Conservation (phyloP, 306 rosid genomes). For the Acacia acuminata region DNA sequence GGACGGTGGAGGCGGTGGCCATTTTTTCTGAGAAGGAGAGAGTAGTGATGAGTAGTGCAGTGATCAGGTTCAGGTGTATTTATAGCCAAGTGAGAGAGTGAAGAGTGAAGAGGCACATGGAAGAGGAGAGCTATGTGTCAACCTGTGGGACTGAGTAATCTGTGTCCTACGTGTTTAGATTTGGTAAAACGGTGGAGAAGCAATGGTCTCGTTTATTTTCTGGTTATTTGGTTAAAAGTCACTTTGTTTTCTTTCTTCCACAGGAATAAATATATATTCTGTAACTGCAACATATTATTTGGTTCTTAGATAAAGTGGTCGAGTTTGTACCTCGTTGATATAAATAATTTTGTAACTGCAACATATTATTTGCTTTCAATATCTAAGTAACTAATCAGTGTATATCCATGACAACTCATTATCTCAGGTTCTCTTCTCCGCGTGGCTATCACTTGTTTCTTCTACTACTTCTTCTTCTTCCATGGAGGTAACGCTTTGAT, state of each 20-base stretch:
- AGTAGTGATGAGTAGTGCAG: background rate
- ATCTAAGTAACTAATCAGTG: no score
- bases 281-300: background rate
- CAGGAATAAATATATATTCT: background rate
- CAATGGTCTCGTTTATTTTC: background rate
- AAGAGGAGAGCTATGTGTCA: conserved; percentile 43
- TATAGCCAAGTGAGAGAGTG: conserved; percentile 49
- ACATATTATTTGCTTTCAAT: no score
- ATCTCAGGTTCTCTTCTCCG: no score
- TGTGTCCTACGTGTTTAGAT: conserved; percentile 1
- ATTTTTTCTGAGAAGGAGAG: background rate
- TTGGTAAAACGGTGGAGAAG: conserved; percentile 7
- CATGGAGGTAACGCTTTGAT: no score
- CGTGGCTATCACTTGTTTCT: no score
- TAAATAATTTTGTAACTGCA: background rate
- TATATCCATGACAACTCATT: no score
- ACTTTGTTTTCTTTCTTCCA: background rate
- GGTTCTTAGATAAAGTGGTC: background rate
- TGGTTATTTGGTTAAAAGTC: background rate
- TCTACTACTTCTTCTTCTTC: no score
- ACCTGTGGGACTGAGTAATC: conserved; percentile 24
- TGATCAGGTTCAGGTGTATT: conserved; percentile 39
- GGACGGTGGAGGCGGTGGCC: conserved; percentile 17
- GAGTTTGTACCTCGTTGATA: background rate
- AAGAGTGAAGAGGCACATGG: conserved; percentile 44